A percentile compares a stretch with the other conserved stretches of the same genome.
Conservation (phyloP, 192 early-diverging fungal species). For the Linnemannia zychae region DNA sequence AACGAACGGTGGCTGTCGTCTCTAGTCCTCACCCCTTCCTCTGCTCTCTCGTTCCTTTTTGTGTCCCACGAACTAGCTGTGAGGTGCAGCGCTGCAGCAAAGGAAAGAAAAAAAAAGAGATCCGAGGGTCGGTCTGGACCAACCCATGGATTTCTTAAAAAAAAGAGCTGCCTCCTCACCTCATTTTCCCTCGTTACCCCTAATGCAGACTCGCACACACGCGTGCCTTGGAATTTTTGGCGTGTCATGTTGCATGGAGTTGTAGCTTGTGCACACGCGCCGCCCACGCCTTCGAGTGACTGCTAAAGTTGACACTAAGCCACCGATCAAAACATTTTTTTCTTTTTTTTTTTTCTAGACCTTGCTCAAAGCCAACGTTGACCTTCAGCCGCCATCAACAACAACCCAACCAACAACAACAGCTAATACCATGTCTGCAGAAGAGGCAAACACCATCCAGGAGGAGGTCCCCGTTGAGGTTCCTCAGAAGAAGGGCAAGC, state of each 20-base stretch:
- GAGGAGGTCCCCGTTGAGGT: slow-evolving; percentile 36
- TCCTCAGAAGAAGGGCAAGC: slow-evolving; percentile 57
- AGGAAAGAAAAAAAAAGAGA: not conserved
- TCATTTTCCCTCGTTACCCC: not conserved
- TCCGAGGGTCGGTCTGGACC: slow-evolving; percentile 8
- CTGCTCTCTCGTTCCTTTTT: not conserved
- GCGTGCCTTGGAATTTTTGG: not conserved
- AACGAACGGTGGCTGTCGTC: not conserved
- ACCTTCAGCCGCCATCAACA: not conserved
- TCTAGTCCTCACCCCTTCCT: not conserved
- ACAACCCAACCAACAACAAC: not conserved
- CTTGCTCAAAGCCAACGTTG: not conserved
- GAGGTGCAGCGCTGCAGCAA: not conserved
- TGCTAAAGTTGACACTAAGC: not conserved
- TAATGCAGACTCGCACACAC: not conserved
- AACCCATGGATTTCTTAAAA: slow-evolving; percentile 2
- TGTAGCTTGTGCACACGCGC: not conserved
- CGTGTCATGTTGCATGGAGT: not conserved
- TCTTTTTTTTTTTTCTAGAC: slow-evolving; percentile 9
- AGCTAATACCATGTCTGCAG: slow-evolving; percentile 44
- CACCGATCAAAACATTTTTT: slow-evolving; percentile 9
- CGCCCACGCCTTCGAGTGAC: not conserved
- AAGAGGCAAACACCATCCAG: slow-evolving; percentile 22
- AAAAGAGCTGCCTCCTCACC: too few relatives aligned
- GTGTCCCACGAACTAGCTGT: not conserved